Conservation (phyloP, 83 land plant genomes). For the Isoetes engelmannii region DNA sequence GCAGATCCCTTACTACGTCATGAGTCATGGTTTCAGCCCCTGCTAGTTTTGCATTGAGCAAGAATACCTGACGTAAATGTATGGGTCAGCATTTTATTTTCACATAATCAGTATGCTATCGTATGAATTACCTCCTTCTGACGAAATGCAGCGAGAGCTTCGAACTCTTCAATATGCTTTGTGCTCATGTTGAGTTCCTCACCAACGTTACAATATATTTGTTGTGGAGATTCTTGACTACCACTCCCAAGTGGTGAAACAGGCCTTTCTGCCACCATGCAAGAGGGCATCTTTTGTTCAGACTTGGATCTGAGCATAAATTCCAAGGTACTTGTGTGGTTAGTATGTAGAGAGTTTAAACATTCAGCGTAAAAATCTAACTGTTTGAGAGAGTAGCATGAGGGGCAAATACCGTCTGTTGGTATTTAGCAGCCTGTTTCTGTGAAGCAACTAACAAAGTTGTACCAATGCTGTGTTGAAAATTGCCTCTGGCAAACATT, state of each 20-base stretch:
- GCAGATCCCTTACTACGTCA: constrained; percentile 3
- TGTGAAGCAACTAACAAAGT: neutral
- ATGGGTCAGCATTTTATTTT: neutral
- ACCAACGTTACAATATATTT: neutral
- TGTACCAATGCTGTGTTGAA: too few relatives aligned
- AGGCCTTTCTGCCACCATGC: neutral
- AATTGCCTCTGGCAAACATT: too few relatives aligned
- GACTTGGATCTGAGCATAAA: neutral
- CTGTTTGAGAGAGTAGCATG: neutral
- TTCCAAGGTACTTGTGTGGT: neutral
- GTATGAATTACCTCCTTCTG: constrained; percentile 2
- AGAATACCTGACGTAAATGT: neutral
- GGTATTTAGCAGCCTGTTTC: constrained; percentile 2
- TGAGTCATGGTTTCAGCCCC: constrained; percentile 9
- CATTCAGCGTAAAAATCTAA: neutral
- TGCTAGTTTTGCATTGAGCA: constrained; percentile 4
- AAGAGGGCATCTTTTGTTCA: neutral
- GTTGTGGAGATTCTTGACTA: constrained; percentile 1
- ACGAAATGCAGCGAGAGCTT: constrained; percentile 2
- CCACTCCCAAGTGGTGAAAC: neutral
- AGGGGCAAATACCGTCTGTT: neutral
- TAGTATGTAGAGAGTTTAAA: neutral
- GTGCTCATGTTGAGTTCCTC: neutral
- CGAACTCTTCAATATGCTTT: neutral
- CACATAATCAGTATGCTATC: neutral